Evolutionary conservation across 495 filamentous ascomycete species (phyloP), one percentile per base, ranked within the genome.

Genomic region (Penicillium steckii): DNA sequence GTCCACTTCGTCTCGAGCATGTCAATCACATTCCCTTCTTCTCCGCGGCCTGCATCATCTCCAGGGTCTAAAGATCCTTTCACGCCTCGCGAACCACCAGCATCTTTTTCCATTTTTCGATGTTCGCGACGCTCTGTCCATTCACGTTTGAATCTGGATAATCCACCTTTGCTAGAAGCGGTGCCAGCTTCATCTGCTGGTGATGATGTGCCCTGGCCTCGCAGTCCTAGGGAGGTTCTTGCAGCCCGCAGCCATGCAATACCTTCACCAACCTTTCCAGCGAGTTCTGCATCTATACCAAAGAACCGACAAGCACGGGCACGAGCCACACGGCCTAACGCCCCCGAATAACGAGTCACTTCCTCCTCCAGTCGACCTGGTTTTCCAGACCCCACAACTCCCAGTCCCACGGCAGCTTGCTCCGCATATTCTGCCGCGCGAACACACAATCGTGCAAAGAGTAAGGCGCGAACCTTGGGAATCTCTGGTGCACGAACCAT

Each of bases 271-370:
- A 85, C 86, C 67, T 90, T 84, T 3, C 87, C 90, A 5, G 81
- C 81, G 10, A 91, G 58, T 58, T 97, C 94, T 2, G 92, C 86
- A 67, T 97, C 90, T 24, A 97, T 85, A 2, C 82, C 92, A 43
- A 97, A 87, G 66, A 97, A 95, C 24, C 93, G 81, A 63, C 90
- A 95, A 0, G 90, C 90, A 53, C 90, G 88, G 6, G 85, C 94
- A 24, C 87, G 77, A 23, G 88, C 85, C 1, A 86, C 88, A 32
- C 82, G 78, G 13, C 83, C 74, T 32, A 97, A 68, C 46, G 90
- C 86, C n/a, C 85, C 81, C 1, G 84, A 62, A 63, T 97, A 97
- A 23, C 77, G 75, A 13, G 85, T 45, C 22, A 97, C 61, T 5
- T 79, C 82, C 12, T 85, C 84, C 52, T 85, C 80, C 0, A 76